Base-by-base conservation (phyloP, 495 filamentous ascomycete species). In the Aspergillus sclerotioniger region DNA sequence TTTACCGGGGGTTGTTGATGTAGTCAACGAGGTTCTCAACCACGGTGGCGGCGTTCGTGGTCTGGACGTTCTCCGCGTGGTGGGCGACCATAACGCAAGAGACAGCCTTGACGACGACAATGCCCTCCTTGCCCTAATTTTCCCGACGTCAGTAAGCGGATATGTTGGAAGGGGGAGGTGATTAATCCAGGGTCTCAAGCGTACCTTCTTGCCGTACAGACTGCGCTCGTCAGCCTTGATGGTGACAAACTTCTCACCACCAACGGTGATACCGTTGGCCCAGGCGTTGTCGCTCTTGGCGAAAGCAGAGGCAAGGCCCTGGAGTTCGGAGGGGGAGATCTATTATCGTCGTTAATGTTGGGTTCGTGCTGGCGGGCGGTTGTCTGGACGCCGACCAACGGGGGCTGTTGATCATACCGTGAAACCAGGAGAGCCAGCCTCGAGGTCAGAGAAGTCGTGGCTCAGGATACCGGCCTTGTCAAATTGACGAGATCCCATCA, bases 381-480 rank as follows among this genome's bases (percentile, higher is more conserved):
- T 31, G 49, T 43, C 39, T 15, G 39, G 25, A 63, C n/a, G 35
- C 35, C 33, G 17, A 19, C 13, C 28, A 9, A 31, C n/a, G n/a
- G 20, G 16, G 50, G 31, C 8, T 21, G 25, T 9, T 25, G 25
- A n/a, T 57, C 86, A 69, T 86, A 96, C 92, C 62, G 71, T 72
- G 78, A 95, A 95, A 59, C 78, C 83, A 17, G 80, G 16, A 19
- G 85, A 82, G n/a, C 77, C 67, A 56, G 92, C 92, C 90, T 92
- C 96, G 62, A 87, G 80, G 69, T 86, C 90, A 69, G 90, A 88
- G 68, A 92, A 90, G 59, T 87, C 86, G 57, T 73, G 76, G 75
- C 86, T 90, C 77, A 93, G 85, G 72, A 97, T 95, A 67, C 89
- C 90, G 65, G 85, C 94, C 76, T 89, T 87, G 80, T 94, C 89